Evolutionary conservation across 2,329 filamentous ascomycete species (phyloP), one percentile per base, ranked within the genome.

Genomic region (Aspergillus sp.): DNA sequence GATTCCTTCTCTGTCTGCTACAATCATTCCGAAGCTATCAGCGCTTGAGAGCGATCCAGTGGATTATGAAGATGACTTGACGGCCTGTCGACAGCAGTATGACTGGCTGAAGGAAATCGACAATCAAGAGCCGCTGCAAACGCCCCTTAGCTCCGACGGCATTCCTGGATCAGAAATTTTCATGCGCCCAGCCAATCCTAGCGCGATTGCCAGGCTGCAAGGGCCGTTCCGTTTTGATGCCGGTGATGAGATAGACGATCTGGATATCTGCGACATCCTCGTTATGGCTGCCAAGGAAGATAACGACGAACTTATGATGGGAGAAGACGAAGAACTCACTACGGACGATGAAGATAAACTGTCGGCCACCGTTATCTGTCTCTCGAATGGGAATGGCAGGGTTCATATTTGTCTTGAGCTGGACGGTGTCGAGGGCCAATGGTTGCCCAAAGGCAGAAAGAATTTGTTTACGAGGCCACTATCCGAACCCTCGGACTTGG

Each of bases 1-100:
- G 19, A 76, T 94, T 10, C 82, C 86, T 2, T 86, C 86, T 0
- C 69, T 95, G 14, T 85, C 84, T 1, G 79, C 89, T 1, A 82
- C 82, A 6, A 82, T 93, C 36, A 78, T 93, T 15, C 78, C 83
- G 24, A 86, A 84, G 42, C 63, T 81, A 16, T 52, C 63, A 4
- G 57, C 60, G 4, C 47, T 67, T 15, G 55, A 64, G 31, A 55
- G 61, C 10, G 59, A 66, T 16, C 36, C 55, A 1, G 48, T 61
- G 12, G 60, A 64, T 7, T 43, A 57, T 11, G 65, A 69, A 28
- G 60, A 69, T 24, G 61, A 71, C 44, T 57, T 57, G 32, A 60
- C 55, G 24, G 65, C 60, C 8, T 59, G 60, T 16, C 64, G 71
- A 16, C 72, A 75, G 38, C 76, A 79, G 44, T 66, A 70, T 34